Evolutionary conservation across 2,329 filamentous ascomycete genomes (phyloP), one percentile per base, ranked within the genome.

Genomic region (Lasiodiplodia theobromae): DNA sequence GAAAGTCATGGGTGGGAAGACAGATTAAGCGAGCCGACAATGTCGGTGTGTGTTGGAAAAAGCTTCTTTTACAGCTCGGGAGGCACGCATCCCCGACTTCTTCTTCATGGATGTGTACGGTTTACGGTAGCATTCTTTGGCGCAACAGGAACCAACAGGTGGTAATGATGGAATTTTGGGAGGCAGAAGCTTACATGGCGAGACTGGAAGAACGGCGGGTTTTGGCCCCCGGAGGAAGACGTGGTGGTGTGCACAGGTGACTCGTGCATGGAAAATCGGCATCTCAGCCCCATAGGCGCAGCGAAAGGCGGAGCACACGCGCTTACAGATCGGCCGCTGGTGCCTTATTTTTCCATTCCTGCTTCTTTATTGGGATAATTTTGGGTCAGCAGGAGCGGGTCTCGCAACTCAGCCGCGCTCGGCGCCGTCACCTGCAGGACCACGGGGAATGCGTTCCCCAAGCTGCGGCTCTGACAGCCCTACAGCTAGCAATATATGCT

Each of bases 1-100:
- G 57, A 98, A 98, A 84, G 94, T 83, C 69, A 86, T 85, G 82
- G 82, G 82, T 68, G 80, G 80, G 10, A 82, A 81, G 73, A 78
- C 76, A 44, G 80, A 82, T 47, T 64, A 65, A 40, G 49, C 63
- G 63, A n/a, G 52, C 49, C 52, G 60, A 64, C 31, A 52, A 38
- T 64, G 60, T 64, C 60, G 60, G 60, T 52, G 60, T 52, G 28
- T 21, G 23, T 64, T 16, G 28, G 31, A 25, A 62, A 62, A 62
- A 63, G 58, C 31, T 63, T 51, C 49, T 16, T 12, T 51, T 63
- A 7, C 25, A 8, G 10, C 58, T 37, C 28, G 44, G 25, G 16
- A 10, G 21, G 23, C 23, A 25, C 44, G 58, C 49, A 28, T n/a
- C 47, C 25, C 28, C 12, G 51, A 38, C 8, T 21, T 16, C 49